Evolutionary conservation across 2,329 filamentous ascomycete species (phyloP), one percentile per base, ranked within the genome.

Genomic region (Sphaerostilbella broomeana): DNA sequence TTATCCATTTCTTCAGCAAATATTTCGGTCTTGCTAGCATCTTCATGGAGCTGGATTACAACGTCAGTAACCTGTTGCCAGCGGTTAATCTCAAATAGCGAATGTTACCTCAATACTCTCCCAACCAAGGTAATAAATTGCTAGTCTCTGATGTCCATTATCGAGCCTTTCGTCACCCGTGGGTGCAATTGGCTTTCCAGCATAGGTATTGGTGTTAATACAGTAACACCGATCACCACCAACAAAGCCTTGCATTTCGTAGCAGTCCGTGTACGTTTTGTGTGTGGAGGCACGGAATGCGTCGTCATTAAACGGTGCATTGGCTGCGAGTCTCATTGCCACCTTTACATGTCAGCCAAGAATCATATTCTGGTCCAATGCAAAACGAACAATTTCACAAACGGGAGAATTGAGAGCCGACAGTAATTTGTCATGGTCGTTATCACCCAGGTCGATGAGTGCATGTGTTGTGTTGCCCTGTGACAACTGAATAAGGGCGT

Each of bases 51-150:
- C 48, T 51, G 15, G 8, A 7, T 12, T 4, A 6, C 2, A 10
- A 7, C 9, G 24, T 39, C 6, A 40, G 35, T 11, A 30, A 11
- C 11, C 2, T 2, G 2, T 7, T 17, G n/a, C 2, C 4, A 4
- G 10, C 16, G 4, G 19, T 3, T 6, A 10, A 5, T 2, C 9
- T 2, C 16, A 6, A 11, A 11, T 0, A 11, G 22, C 30, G 5
- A n/a, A 22, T 16, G 11, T n/a, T 19, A 47, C 49, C 48, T 51
- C 48, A 21, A 51, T 45, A n/a, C 48, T 50, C 9, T 51, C 49
- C 49, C 49, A 50, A 2, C 48, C 49, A 2, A 50, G 40, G 25
- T 25, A 40, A 21, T 49, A 49, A 4, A 46, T 26, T 5, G 40
- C 46, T 2, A 51, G 27, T 11, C 48, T 38, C 6, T 31, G 43